Evolutionary conservation across 1,139 yeast species (phyloP).

Genomic region (Ashbya aceris): DNA sequence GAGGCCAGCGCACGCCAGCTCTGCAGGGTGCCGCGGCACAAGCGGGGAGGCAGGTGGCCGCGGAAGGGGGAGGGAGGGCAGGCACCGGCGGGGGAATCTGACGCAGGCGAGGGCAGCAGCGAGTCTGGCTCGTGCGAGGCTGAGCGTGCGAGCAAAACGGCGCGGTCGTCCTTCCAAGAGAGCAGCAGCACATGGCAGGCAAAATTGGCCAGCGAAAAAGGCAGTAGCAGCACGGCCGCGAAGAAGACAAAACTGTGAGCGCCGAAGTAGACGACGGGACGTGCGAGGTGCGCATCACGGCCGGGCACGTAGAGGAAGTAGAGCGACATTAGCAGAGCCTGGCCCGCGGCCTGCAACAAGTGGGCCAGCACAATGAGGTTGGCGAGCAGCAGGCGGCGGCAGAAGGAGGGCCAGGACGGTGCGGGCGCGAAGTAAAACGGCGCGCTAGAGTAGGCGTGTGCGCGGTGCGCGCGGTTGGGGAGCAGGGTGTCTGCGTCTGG

Average conservation of each 20-base stretch:
- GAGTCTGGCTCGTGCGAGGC: neutral
- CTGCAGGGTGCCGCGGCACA: too few relatives aligned
- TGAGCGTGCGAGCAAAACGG: neutral
- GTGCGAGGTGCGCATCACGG: conserved; percentile 23
- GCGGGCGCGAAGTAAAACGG: conserved; percentile 2
- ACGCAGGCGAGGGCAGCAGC: conserved; percentile 1
- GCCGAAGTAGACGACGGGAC: conserved; percentile 27
- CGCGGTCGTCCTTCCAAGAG: conserved; percentile 18
- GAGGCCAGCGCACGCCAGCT: conserved; percentile 8
- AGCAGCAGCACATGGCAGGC: conserved; percentile 15
- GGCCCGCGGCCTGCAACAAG: conserved; percentile 21
- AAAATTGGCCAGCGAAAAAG: conserved; percentile 19
- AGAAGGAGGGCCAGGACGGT: conserved; percentile 1
- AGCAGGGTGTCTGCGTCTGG: conserved; percentile 8
- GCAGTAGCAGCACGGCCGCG: conserved; percentile 17
- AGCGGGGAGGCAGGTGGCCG: neutral
- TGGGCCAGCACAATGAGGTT: conserved; percentile 17
- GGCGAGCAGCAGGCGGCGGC: conserved; percentile 5
- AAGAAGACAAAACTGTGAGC: conserved; percentile 16
- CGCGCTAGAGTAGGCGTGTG: neutral
- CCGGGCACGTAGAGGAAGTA: conserved; percentile 29
- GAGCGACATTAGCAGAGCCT: conserved; percentile 25
- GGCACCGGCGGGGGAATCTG: conserved; percentile 5
- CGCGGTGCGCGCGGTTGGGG: neutral
- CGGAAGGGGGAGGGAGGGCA: neutral